Conservation (phyloP, 148 eudicot species). For the Amaranthus palmeri region DNA sequence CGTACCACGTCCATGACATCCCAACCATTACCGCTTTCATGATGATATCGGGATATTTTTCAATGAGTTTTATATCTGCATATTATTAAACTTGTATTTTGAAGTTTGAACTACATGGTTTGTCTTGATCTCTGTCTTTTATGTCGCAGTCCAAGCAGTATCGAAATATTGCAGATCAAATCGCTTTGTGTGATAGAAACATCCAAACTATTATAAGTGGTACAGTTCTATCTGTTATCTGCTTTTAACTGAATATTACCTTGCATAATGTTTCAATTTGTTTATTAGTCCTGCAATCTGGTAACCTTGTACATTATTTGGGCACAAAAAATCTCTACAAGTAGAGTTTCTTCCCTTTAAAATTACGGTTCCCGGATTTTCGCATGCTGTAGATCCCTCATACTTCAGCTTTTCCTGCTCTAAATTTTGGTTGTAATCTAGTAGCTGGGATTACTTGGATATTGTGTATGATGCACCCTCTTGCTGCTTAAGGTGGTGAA, state of each 20-base stretch:
- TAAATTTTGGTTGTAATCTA: not conserved
- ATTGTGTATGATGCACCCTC: not conserved
- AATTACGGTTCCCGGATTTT: too few species aligned
- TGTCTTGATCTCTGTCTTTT: slow-evolving; percentile 13
- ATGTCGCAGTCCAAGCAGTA: slow-evolving; percentile 39
- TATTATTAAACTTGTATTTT: not conserved
- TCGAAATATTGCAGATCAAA: slow-evolving; percentile 38
- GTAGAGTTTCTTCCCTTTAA: not conserved
- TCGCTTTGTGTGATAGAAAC: slow-evolving; percentile 45
- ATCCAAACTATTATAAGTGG: slow-evolving; percentile 45
- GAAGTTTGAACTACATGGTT: slow-evolving; percentile 1
- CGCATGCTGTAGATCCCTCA: too few species aligned
- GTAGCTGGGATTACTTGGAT: not conserved
- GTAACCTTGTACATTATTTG: not conserved
- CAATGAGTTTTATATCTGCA: not conserved
- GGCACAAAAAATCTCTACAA: not conserved
- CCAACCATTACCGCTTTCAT: too few species aligned
- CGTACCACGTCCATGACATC: too few species aligned
- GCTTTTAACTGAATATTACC: not conserved
- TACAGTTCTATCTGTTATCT: slow-evolving; percentile 19
- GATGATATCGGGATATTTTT: not conserved
- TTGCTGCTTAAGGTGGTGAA: slow-evolving; percentile 34
- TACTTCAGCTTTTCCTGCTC: not conserved
- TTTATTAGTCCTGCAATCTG: not conserved
- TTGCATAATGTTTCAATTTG: too few species aligned